These are phyloP conservation scores for Cordyceps sp. DNA, from an alignment of 2,329 filamentous ascomycete species.

Conservation along the genomic window DNA sequence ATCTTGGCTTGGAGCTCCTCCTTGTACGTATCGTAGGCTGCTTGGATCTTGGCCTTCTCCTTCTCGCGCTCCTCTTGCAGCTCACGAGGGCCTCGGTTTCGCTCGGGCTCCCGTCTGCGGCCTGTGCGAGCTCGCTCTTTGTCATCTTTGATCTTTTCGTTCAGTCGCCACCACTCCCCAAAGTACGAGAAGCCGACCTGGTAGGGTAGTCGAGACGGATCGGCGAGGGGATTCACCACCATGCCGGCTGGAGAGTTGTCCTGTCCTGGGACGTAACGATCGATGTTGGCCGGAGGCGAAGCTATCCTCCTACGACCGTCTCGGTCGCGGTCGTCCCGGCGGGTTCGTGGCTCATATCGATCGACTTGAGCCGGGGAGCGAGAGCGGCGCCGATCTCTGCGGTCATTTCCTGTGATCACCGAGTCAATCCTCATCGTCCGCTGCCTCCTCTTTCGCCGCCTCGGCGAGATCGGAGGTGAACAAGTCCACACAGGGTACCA, in stretches of 20 bases:
- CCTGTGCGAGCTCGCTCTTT: slow-evolving; percentile 56
- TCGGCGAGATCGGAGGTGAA: background rate
- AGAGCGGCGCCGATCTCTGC: slow-evolving; percentile 45
- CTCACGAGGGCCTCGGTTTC: slow-evolving; percentile 46
- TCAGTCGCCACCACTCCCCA: slow-evolving; percentile 72
- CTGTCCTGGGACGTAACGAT: slow-evolving; percentile 70
- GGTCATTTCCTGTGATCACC: slow-evolving; percentile 30
- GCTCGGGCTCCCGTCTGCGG: slow-evolving; percentile 47
- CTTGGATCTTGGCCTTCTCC: slow-evolving; percentile 63
- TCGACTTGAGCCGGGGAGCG: slow-evolving; percentile 58
- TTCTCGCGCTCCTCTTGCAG: slow-evolving; percentile 59
- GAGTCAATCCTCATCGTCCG: background rate
- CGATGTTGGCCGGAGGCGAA: slow-evolving; percentile 55
- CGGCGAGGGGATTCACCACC: slow-evolving; percentile 48
- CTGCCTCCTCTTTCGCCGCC: background rate
- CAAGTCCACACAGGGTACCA: too few relatives aligned
- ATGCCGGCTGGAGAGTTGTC: slow-evolving; percentile 29
- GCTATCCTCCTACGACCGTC: slow-evolving; percentile 47
- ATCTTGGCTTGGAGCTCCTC: slow-evolving; percentile 58
- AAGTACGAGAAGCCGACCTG: slow-evolving; percentile 79
- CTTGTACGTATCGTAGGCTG: slow-evolving; percentile 49
- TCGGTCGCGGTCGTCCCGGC: slow-evolving; percentile 49
- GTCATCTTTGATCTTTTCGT: slow-evolving; percentile 70
- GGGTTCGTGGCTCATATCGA: slow-evolving; percentile 55
- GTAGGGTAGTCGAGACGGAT: slow-evolving; percentile 57